phyloP scores from a whole-genome alignment of 2,329 filamentous ascomycete species.

The Colletotrichum sp. region DNA sequence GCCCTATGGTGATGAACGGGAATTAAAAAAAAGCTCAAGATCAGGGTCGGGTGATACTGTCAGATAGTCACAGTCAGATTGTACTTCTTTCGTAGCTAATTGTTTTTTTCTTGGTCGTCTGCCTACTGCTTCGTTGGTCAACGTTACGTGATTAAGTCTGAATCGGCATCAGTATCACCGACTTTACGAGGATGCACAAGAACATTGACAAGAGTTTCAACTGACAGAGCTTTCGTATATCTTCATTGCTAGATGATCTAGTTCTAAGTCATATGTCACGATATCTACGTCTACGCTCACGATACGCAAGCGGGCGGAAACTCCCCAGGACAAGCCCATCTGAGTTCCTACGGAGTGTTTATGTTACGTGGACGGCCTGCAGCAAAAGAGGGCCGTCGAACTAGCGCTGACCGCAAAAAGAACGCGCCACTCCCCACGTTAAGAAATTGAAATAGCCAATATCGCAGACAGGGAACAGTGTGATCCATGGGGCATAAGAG shows the following conservation, averaged over 20 bases:
- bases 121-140: too few species aligned
- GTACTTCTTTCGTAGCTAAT: too few species aligned
- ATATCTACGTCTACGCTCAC: conserved; percentile 13
- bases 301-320: not conserved
- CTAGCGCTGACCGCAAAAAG: not conserved
- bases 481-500: conserved; percentile 6
- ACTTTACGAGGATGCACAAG: too few species aligned
- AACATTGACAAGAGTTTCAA: not conserved
- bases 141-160: too few species aligned
- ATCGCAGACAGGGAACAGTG: not conserved
- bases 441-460: not conserved
- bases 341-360: not conserved
- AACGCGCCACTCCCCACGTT: not conserved
- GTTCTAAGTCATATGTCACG: conserved; percentile 9
- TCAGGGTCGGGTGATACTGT: too few species aligned
- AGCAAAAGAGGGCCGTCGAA: not conserved
- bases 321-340: not conserved
- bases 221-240: not conserved
- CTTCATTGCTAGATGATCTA: conserved; percentile 16
- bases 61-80: too few species aligned
- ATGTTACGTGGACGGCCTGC: conserved; percentile 6
- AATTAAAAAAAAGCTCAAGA: too few species aligned
- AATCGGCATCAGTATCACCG: too few species aligned
- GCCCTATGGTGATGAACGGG: too few species aligned
- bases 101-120: too few species aligned